A percentile compares a stretch with the other conserved stretches of the same genome.
These are phyloP conservation scores for Leishmania braziliensis DNA, from an alignment of 208 protist species.

Conservation along the genomic window DNA sequence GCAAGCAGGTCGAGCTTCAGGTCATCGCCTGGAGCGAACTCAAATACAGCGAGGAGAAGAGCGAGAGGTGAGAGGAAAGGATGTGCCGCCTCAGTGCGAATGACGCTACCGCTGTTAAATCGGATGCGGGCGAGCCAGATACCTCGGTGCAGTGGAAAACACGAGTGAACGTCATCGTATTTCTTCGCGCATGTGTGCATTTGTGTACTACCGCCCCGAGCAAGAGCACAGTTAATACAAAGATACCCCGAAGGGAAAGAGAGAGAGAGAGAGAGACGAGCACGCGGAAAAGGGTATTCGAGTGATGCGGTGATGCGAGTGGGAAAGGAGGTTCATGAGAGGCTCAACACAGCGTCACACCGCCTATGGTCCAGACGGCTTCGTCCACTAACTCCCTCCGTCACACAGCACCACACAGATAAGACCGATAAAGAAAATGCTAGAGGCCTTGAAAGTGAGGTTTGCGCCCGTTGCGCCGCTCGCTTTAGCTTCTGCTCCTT, in stretches of 20 bases:
- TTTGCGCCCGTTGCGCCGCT: not conserved
- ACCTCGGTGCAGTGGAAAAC: not conserved
- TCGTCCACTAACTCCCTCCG: not conserved
- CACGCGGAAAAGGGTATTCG: not conserved
- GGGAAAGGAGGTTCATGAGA: not conserved
- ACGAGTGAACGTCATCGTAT: not conserved
- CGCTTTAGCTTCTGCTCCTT: not conserved
- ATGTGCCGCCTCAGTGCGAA: not conserved
- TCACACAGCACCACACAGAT: not conserved
- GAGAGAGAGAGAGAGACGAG: not conserved
- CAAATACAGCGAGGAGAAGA: conserved; percentile 16
- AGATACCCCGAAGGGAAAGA: not conserved
- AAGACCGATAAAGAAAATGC: not conserved
- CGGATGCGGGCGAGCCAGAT: not conserved
- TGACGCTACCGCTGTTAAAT: not conserved
- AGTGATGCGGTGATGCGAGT: not conserved
- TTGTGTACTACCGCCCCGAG: not conserved
- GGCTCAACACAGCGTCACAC: not conserved
- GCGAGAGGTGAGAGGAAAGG: not conserved
- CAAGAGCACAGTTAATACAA: not conserved
- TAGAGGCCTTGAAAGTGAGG: not conserved
- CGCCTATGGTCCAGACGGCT: not conserved
- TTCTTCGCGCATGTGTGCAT: not conserved
- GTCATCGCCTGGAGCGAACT: conserved; percentile 55
- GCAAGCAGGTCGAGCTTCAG: conserved; percentile 59